Evolutionary conservation across 805 yeast genomes (phyloP).

Genomic region (Candida loeiensis): DNA sequence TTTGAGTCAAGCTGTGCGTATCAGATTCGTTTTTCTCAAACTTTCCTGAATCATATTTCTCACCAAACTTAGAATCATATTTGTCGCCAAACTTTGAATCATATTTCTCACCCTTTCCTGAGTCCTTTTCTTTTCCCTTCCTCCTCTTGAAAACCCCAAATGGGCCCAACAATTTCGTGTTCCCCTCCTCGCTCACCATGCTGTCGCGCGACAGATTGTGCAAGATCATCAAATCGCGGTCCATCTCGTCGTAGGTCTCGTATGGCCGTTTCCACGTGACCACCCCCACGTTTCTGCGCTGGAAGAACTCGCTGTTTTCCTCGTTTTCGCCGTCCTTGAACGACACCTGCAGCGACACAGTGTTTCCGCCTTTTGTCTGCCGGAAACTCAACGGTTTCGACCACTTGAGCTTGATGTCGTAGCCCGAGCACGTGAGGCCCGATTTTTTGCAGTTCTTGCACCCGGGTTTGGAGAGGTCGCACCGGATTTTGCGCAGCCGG

Average conservation of each 20-base stretch:
- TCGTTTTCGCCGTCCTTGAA: conserved; percentile 21
- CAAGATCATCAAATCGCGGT: conserved; percentile 56
- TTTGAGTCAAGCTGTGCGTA: too few relatives aligned
- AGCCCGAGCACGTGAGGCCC: conserved; percentile 73
- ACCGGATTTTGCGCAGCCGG: conserved; percentile 72
- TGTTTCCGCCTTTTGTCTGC: conserved; percentile 23
- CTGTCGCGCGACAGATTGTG: conserved; percentile 42
- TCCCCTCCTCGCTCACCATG: conserved; percentile 34
- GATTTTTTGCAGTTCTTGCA: conserved; percentile 71
- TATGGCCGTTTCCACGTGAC: conserved; percentile 66
- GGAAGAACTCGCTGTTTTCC: conserved; percentile 47
- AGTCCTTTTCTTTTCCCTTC: not conserved
- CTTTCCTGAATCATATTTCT: too few relatives aligned
- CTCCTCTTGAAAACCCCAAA: conserved; percentile 67
- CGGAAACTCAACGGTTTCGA: conserved; percentile 44
- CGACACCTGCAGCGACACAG: conserved; percentile 28
- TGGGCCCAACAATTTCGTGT: conserved; percentile 64
- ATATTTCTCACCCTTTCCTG: not conserved
- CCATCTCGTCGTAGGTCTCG: conserved; percentile 79
- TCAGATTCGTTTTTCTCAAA: too few relatives aligned
- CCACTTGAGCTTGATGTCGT: conserved; percentile 80
- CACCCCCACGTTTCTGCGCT: conserved; percentile 68
- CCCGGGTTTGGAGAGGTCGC: conserved; percentile 68
- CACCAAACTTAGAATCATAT: too few relatives aligned
- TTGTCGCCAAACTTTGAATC: too few relatives aligned